A percentile compares a stretch with the other conserved stretches of the same genome.
These are phyloP conservation scores for Avena atlantica DNA, from an alignment of 176 grass and related monocot genomes.

Conservation along the genomic window DNA sequence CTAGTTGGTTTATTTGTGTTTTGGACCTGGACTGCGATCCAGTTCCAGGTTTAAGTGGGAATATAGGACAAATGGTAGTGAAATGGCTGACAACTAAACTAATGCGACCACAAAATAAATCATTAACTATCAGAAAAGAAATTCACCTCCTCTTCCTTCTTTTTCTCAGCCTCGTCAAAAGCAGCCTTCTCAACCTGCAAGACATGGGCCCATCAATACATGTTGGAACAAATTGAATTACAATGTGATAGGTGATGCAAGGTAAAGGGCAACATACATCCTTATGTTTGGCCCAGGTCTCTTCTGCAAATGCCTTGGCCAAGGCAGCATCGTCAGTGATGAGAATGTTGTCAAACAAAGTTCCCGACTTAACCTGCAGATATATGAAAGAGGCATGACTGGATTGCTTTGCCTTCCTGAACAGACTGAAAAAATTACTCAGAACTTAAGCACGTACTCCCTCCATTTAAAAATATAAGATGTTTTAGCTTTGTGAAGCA, in stretches of 20 bases:
- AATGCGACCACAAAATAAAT: background rate
- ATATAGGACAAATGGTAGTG: background rate
- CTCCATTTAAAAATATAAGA: too few species aligned
- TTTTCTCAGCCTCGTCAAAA: slow-evolving; percentile 94
- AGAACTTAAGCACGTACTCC: background rate
- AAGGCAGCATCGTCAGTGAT: slow-evolving; percentile 78
- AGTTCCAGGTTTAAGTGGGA: too few species aligned
- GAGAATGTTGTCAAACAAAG: slow-evolving; percentile 90
- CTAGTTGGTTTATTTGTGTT: too few species aligned
- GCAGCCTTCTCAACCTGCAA: slow-evolving; percentile 89
- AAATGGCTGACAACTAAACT: background rate
- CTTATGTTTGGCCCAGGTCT: slow-evolving; percentile 86
- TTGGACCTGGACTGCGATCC: too few species aligned
- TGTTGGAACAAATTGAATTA: background rate
- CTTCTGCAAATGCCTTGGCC: slow-evolving; percentile 79
- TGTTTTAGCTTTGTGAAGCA: too few species aligned
- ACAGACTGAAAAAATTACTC: background rate
- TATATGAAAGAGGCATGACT: slow-evolving; percentile 7
- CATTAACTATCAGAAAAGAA: background rate
- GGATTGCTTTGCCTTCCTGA: background rate
- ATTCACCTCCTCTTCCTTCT: slow-evolving; percentile 82
- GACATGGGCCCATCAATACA: background rate
- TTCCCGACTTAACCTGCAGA: slow-evolving; percentile 87
- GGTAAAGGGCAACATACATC: slow-evolving; percentile 50
- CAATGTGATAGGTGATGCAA: background rate